These are phyloP conservation scores for Nakazawaea siamensis DNA, from an alignment of 805 yeast species.

Conservation along the genomic window DNA sequence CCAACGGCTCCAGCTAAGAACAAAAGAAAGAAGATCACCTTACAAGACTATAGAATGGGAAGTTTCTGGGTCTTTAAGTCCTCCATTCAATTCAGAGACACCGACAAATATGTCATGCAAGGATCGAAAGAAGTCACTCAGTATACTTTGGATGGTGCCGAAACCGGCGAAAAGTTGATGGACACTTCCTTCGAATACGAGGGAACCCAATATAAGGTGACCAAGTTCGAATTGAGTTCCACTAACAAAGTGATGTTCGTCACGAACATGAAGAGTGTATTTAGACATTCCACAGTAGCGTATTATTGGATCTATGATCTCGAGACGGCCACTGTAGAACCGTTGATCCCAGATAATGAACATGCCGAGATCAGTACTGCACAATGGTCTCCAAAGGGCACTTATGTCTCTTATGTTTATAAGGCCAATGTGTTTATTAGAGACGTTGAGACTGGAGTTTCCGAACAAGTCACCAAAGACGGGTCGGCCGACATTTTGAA, in stretches of 20 bases:
- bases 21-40: too few relatives aligned
- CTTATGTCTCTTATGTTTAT: slow-evolving; percentile 45
- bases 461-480: slow-evolving; percentile 35
- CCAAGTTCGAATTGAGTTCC: neutral
- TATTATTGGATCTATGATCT: slow-evolving; percentile 56
- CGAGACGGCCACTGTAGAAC: slow-evolving; percentile 22
- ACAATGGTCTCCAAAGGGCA: slow-evolving; percentile 55
- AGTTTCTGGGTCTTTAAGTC: slow-evolving; percentile 19
- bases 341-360: slow-evolving; percentile 14
- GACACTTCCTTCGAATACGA: neutral
- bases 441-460: slow-evolving; percentile 19
- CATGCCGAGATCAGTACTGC: slow-evolving; percentile 38
- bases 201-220: neutral
- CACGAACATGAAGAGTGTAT: slow-evolving; percentile 42
- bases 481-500: slow-evolving; percentile 47
- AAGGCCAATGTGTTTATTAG: slow-evolving; percentile 48
- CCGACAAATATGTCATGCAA: slow-evolving; percentile 16
- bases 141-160: neutral
- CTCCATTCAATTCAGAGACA: slow-evolving; percentile 18
- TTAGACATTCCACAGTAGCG: slow-evolving; percentile 64
- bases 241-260: slow-evolving; percentile 43
- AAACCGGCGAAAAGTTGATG: neutral
- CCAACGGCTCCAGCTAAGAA: neutral
- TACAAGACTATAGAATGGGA: slow-evolving; percentile 22
- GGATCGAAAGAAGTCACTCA: slow-evolving; percentile 5